A percentile compares a stretch with the other conserved stretches of the same genome.
phyloP scores from a whole-genome alignment of 176 grass and related monocot genomes.

The barley (Hordeum vulgare) region DNA sequence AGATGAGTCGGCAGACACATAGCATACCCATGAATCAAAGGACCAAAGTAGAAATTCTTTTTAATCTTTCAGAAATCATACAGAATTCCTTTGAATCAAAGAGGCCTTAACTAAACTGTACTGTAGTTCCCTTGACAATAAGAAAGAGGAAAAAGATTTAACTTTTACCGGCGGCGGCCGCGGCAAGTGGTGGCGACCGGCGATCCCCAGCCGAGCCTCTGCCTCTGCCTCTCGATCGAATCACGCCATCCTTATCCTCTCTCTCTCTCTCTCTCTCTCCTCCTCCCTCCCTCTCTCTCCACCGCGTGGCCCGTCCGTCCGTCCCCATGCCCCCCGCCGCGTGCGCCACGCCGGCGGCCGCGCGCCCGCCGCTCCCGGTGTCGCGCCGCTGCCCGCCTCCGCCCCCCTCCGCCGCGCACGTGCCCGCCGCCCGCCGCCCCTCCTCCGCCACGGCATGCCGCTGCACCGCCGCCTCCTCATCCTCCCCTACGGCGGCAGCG shows the following conservation, averaged over 20 bases:
- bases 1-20: no score
- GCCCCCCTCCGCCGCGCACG: conserved; percentile 21
- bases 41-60: no score
- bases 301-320: background rate
- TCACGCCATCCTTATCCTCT: conserved; percentile 4
- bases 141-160: no score
- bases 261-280: background rate
- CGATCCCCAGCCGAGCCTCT: background rate
- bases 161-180: background rate
- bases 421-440: background rate
- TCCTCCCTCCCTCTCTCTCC: background rate
- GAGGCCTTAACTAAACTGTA: no score
- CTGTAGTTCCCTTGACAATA: no score
- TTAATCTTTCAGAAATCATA: no score
- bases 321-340: conserved; percentile 25
- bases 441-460: conserved; percentile 15
- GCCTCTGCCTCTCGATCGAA: background rate
- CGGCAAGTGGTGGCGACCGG: background rate
- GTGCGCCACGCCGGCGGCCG: conserved; percentile 48
- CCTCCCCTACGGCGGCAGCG: background rate
- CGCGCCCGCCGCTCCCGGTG: conserved; percentile 14
- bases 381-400: conserved; percentile 6
- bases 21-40: no score
- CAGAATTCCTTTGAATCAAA: no score
- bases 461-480: conserved; percentile 20